Percentiles rank a stretch among this genome's conserved stretches.
phyloP scores from a whole-genome alignment of 257 asterid genomes.

The Oldenlandia corymbosa region DNA sequence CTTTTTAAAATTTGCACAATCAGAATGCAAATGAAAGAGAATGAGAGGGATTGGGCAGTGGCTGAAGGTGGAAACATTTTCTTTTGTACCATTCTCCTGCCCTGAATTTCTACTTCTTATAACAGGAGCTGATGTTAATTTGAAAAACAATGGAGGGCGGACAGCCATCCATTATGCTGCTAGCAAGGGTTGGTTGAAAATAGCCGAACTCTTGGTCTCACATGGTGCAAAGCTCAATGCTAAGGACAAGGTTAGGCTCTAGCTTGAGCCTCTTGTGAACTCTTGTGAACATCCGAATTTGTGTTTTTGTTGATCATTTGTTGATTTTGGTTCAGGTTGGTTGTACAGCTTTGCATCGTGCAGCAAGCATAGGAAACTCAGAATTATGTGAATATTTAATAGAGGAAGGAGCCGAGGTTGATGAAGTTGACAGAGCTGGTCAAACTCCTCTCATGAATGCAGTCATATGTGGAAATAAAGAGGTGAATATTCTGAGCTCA shows the following conservation, averaged over 20 bases:
- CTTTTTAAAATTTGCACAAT: not conserved
- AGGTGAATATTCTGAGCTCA: slow-evolving; percentile 48
- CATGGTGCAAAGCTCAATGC: slow-evolving; percentile 73
- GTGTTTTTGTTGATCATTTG: slow-evolving; percentile 13
- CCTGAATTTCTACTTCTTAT: slow-evolving; percentile 17
- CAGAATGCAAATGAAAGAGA: not conserved
- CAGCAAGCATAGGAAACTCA: slow-evolving; percentile 84
- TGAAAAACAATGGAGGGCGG: slow-evolving; percentile 75
- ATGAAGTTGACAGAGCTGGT: slow-evolving; percentile 77
- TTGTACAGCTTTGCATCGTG: slow-evolving; percentile 95
- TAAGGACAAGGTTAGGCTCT: slow-evolving; percentile 72
- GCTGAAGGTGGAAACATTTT: no score
- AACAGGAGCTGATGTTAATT: slow-evolving; percentile 80
- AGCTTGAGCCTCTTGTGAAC: not conserved
- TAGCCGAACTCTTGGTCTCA: slow-evolving; percentile 72
- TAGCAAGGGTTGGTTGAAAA: slow-evolving; percentile 73
- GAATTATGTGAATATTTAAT: slow-evolving; percentile 67
- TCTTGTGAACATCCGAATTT: slow-evolving; percentile 8
- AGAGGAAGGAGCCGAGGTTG: slow-evolving; percentile 96
- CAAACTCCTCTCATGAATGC: slow-evolving; percentile 94
- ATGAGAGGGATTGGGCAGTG: not conserved
- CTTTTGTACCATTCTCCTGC: not conserved
- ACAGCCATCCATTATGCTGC: slow-evolving; percentile 98
- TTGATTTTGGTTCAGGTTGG: slow-evolving; percentile 51
- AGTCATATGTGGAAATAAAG: slow-evolving; percentile 64